A percentile compares a stretch with the other conserved stretches of the same genome.
These are phyloP conservation scores for Microcos paniculata DNA, from an alignment of 345 rosid genomes.

Conservation along the genomic window DNA sequence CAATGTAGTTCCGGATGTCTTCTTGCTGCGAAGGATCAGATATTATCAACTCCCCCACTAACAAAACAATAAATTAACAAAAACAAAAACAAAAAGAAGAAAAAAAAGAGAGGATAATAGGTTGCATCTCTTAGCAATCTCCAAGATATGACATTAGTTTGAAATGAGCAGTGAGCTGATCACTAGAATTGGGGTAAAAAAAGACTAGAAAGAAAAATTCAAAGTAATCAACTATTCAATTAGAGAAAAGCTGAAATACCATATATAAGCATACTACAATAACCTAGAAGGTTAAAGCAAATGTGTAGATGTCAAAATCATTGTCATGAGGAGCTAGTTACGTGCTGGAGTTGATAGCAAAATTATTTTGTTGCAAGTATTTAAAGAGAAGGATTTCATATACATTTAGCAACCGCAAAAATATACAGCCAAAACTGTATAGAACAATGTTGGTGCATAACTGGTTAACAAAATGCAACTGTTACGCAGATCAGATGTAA, in stretches of 20 bases:
- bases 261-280: not conserved
- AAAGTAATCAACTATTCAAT: not conserved
- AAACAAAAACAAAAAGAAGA: not conserved
- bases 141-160: not conserved
- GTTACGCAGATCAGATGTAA: not conserved
- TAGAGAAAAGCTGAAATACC: not conserved
- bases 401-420: not conserved
- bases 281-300: not conserved
- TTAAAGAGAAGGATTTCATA: not conserved
- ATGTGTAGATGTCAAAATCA: not conserved
- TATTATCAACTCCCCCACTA: conserved; percentile 19
- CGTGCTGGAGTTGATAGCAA: not conserved
- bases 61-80: not conserved
- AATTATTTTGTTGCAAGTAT: not conserved
- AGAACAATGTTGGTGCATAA: not conserved
- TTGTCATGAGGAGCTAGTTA: not conserved
- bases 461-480: not conserved
- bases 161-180: not conserved
- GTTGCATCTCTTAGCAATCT: conserved; percentile 2
- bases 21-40: conserved; percentile 75
- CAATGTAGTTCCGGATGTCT: conserved; percentile 87
- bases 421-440: not conserved
- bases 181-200: not conserved
- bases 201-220: not conserved
- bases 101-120: not conserved